Evolutionary conservation across 2,329 filamentous ascomycete species (phyloP).

Genomic region (Talaromyces sp.): DNA sequence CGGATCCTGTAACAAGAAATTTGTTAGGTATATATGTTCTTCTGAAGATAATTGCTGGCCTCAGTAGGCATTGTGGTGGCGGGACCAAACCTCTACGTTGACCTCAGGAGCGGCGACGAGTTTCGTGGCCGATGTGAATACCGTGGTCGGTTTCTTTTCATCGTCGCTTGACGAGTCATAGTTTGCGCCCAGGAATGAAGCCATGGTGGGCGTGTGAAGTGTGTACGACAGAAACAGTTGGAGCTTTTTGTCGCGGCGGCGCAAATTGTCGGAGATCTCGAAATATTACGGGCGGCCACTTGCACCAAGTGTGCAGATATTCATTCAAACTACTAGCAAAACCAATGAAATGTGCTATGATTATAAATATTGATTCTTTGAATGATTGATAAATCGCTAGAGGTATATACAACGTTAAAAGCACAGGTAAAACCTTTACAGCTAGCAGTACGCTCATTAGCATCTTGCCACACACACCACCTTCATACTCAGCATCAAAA

Average conservation of each 20-base stretch:
- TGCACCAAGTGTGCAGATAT: constrained; percentile 1
- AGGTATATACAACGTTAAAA: constrained; percentile 14
- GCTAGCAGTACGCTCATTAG: neutral
- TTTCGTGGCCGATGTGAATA: constrained; percentile 28
- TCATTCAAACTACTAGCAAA: neutral
- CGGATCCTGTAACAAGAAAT: constrained; percentile 40
- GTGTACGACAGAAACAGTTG: neutral
- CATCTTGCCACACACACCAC: neutral
- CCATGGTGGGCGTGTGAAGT: constrained; percentile 24
- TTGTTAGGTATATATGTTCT: constrained; percentile 29
- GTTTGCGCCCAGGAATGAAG: constrained; percentile 37
- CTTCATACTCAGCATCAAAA: neutral
- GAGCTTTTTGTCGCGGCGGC: neutral
- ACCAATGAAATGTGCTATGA: neutral
- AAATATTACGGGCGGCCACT: constrained; percentile 9
- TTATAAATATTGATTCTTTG: neutral
- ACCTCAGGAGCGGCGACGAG: constrained; percentile 50
- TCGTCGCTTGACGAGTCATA: constrained; percentile 49
- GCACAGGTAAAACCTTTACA: constrained; percentile 6
- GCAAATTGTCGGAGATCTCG: constrained; percentile 1
- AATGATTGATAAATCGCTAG: neutral
- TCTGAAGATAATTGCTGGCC: neutral
- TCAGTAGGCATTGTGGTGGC: neutral
- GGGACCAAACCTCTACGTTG: constrained; percentile 53
- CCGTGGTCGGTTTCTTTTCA: constrained; percentile 26